Evolutionary conservation across 164 flowering plant species (phyloP).

Genomic region (Houttuynia cordata): DNA sequence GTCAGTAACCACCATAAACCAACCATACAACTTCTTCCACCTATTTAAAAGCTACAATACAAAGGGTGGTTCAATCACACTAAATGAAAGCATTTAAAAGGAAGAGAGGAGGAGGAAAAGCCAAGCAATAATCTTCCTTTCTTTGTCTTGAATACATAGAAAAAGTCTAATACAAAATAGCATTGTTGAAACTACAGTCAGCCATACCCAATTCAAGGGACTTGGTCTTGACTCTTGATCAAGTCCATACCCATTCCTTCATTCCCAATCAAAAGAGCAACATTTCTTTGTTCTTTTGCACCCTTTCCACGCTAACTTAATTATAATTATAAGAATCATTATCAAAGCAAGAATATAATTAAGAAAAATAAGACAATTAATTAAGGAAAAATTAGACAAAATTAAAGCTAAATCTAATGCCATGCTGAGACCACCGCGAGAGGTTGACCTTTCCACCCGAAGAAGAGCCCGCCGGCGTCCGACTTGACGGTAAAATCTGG

Average conservation of each 20-base stretch:
- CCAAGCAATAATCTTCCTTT: no score
- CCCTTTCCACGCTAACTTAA: not conserved
- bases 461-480: slow-evolving; percentile 57
- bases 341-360: no score
- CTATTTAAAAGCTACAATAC: not conserved
- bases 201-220: not conserved
- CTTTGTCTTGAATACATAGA: not conserved
- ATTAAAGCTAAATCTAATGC: slow-evolving; percentile 31
- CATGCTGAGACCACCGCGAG: slow-evolving; percentile 87
- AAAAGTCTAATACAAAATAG: no score
- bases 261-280: not conserved
- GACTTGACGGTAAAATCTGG: slow-evolving; percentile 54
- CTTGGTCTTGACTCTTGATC: not conserved
- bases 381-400: not conserved
- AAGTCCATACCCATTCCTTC: not conserved
- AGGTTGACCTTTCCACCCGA: slow-evolving; percentile 75
- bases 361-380: no score
- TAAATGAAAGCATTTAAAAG: not conserved
- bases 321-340: no score
- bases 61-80: not conserved
- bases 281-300: no score
- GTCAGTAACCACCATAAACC: not conserved
- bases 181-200: not conserved
- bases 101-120: no score
- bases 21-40: not conserved